Evolutionary conservation across 345 rosid genomes (phyloP), one percentile per base, ranked within the genome.

Genomic region (Eucalyptus lansdowneana): DNA sequence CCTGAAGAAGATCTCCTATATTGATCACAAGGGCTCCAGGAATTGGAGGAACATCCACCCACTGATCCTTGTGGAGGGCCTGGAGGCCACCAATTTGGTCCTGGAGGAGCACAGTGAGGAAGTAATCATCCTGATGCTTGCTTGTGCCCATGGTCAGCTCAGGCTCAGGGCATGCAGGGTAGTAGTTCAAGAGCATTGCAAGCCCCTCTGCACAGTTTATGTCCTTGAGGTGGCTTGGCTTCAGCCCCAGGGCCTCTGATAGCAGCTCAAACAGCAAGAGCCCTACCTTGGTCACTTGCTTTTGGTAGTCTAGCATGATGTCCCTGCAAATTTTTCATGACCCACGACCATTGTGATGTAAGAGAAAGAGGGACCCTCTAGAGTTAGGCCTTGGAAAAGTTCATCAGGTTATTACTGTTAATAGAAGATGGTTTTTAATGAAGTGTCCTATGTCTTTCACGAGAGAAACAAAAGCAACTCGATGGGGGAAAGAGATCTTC

Each of bases 31-130:
- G 91, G 24, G 92, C 92, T 16, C 93, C 93, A 0, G 87, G 90
- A 21, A 87, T 7, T 62, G 92, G 94, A 6, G 62, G n/a, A 9
- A 93, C 94, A 88, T 94, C 90, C 12, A 91, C 90, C 94, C 94
- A 91, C 8, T 90, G 90, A 56, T 93, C 90, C 53, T 90, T 87
- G 89, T 93, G 92, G 88, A 92, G 94, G 85, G 93, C 85, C 69
- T 93, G 94, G 76, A 94, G 93, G 54, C 95, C 96, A 31, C 96
- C 96, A 1, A 93, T 90, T 22, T 91, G 87, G 86, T 94, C 96
- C 69, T 94, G 96, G 56, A 91, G 91, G 89, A 93, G 94, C 50
- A 92, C 69, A 42, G 94, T 94, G 45, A 94, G 58, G 86, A 94
- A 90, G 21, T 50, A 67, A 76, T 87, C 88, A 80, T 94, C 93